phyloP scores from a whole-genome alignment of 2,329 filamentous ascomycete genomes.

The Aspergillus sp. region DNA sequence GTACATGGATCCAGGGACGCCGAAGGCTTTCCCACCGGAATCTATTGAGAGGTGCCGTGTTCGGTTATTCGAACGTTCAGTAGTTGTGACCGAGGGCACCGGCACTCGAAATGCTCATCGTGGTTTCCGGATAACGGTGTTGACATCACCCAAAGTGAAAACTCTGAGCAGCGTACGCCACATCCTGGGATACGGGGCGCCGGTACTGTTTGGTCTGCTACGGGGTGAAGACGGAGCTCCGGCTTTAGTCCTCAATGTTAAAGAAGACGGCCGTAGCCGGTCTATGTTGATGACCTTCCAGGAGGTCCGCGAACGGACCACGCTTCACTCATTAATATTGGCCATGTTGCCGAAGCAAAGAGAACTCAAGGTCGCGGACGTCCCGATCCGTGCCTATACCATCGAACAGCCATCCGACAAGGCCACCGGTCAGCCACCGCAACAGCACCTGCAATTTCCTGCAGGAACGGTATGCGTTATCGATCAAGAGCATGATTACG shows the following conservation, averaged over 20 bases:
- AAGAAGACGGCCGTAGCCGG: constrained; percentile 64
- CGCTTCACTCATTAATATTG: constrained; percentile 70
- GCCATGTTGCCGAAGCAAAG: constrained; percentile 67
- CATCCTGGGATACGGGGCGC: constrained; percentile 61
- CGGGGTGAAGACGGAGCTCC: constrained; percentile 69
- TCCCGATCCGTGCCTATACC: constrained; percentile 64
- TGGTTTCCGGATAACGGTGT: constrained; percentile 74
- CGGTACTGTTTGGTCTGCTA: constrained; percentile 76
- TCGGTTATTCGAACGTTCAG: constrained; percentile 70
- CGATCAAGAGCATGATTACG: constrained; percentile 62
- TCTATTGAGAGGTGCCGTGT: constrained; percentile 70
- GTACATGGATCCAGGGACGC: constrained; percentile 74
- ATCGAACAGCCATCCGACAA: constrained; percentile 53
- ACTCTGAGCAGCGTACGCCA: constrained; percentile 76
- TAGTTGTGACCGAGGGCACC: constrained; percentile 68
- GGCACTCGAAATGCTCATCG: constrained; percentile 72
- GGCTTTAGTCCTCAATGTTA: constrained; percentile 69
- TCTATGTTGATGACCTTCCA: constrained; percentile 76
- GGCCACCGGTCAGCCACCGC: constrained; percentile 25
- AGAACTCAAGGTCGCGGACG: constrained; percentile 70
- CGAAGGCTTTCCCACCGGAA: constrained; percentile 73
- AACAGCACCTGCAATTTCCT: constrained; percentile 38
- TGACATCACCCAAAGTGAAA: constrained; percentile 75
- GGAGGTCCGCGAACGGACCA: constrained; percentile 68
- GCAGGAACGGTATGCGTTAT: constrained; percentile 55